These are phyloP conservation scores for Myochromella boudieri DNA, from an alignment of 768 basidiomycete species.

Conservation along the genomic window DNA sequence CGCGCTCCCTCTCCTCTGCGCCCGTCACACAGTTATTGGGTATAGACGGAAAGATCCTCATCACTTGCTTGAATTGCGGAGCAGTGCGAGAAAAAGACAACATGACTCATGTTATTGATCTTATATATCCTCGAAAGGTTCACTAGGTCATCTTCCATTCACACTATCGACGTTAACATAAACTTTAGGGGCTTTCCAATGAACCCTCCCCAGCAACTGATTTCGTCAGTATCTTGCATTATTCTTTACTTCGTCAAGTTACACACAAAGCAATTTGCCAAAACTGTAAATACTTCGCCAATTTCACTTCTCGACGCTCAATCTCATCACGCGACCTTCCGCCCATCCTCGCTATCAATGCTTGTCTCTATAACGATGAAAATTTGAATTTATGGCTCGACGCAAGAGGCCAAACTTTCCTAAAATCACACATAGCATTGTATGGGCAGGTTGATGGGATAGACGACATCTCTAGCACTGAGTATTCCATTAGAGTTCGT, in stretches of 20 bases:
- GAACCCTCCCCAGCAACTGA: slow-evolving; percentile 40
- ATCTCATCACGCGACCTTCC: slow-evolving; percentile 70
- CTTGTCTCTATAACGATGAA: slow-evolving; percentile 77
- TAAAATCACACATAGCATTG: slow-evolving; percentile 56
- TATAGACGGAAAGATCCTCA: slow-evolving; percentile 72
- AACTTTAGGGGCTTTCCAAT: slow-evolving; percentile 30
- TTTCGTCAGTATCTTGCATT: slow-evolving; percentile 68
- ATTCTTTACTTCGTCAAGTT: slow-evolving; percentile 79
- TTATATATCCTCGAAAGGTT: slow-evolving; percentile 86
- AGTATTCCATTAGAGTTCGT: slow-evolving; percentile 72
- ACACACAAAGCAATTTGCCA: slow-evolving; percentile 87
- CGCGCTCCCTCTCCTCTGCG: slow-evolving; percentile 45
- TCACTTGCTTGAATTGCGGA: slow-evolving; percentile 76
- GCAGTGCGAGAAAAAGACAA: slow-evolving; percentile 71
- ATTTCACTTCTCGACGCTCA: slow-evolving; percentile 68
- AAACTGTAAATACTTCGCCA: slow-evolving; percentile 75
- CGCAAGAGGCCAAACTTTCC: slow-evolving; percentile 52
- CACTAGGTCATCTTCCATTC: slow-evolving; percentile 12
- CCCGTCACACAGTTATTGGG: slow-evolving; percentile 87
- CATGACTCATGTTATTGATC: slow-evolving; percentile 80
- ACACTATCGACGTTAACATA: slow-evolving; percentile 2
- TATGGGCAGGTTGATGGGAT: slow-evolving; percentile 59
- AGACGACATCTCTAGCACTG: slow-evolving; percentile 53
- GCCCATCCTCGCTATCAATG: slow-evolving; percentile 83
- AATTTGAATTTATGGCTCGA: slow-evolving; percentile 77